Evolutionary conservation across 306 rosid genomes (phyloP).

Genomic region (Ceratonia siliqua): DNA sequence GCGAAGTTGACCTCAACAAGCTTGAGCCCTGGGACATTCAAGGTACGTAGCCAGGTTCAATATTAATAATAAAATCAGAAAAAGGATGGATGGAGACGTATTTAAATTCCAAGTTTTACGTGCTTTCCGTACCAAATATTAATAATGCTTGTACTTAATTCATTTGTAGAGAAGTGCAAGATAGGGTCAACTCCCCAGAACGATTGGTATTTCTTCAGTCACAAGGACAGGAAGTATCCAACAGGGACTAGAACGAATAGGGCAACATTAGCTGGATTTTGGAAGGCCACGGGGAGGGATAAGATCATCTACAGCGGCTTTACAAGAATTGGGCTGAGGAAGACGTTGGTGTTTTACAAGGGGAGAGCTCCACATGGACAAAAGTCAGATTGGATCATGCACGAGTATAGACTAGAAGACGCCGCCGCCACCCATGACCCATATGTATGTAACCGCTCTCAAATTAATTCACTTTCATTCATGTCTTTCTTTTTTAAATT

Average conservation of each 20-base stretch:
- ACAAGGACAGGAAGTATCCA: conserved; percentile 93
- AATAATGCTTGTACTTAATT: too few relatives aligned
- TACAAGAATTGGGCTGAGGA: conserved; percentile 92
- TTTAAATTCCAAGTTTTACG: too few relatives aligned
- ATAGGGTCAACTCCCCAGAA: conserved; percentile 97
- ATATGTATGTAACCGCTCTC: conserved; percentile 51
- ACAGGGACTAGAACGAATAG: conserved; percentile 97
- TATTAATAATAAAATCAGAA: too few relatives aligned
- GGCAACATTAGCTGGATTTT: conserved; percentile 91
- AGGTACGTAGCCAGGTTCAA: too few relatives aligned
- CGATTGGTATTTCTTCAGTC: conserved; percentile 98
- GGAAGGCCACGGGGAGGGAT: conserved; percentile 98
- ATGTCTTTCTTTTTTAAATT: too few relatives aligned
- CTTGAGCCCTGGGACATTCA: conserved; percentile 99
- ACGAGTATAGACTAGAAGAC: conserved; percentile 91
- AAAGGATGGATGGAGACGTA: too few relatives aligned
- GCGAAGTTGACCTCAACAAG: conserved; percentile 98
- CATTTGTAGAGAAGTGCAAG: conserved; percentile 72
- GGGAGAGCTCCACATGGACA: conserved; percentile 98
- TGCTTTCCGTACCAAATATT: too few relatives aligned
- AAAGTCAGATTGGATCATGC: conserved; percentile 98
- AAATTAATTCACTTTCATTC: too few relatives aligned
- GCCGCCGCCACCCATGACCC: conserved; percentile 51
- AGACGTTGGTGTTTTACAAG: conserved; percentile 88
- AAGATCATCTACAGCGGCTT: conserved; percentile 78